Evolutionary conservation across 2,329 filamentous ascomycete genomes (phyloP).

Genomic region (Colletotrichum sp.): DNA sequence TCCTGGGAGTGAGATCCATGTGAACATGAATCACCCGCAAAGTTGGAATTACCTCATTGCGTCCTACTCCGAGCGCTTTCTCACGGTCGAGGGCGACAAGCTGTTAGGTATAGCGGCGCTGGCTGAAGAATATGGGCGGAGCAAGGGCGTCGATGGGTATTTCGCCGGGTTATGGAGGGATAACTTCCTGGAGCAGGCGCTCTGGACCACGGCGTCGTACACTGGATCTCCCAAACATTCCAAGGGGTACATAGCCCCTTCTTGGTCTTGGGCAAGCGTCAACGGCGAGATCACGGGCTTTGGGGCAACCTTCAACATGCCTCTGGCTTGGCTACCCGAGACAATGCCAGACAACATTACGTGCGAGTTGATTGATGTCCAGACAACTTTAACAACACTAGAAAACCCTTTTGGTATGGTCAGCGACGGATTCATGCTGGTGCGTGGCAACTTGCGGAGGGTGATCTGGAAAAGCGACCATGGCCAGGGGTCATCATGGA

Average conservation of each 20-base stretch:
- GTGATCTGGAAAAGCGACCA: not conserved
- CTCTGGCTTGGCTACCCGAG: not conserved
- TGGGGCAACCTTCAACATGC: not conserved
- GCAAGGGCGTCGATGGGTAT: not conserved
- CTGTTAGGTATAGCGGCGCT: not conserved
- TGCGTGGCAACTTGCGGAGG: not conserved
- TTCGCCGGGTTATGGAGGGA: not conserved
- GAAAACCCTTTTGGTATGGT: not conserved
- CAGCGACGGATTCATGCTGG: not conserved
- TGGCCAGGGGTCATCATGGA: not conserved
- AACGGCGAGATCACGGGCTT: not conserved
- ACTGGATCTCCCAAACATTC: accelerated
- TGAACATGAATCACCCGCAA: not conserved
- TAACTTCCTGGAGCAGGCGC: not conserved
- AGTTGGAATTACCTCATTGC: not conserved
- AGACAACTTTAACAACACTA: not conserved
- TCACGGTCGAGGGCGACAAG: not conserved
- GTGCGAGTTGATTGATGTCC: not conserved
- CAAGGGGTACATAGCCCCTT: not conserved
- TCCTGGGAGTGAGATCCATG: not conserved
- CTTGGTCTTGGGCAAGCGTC: not conserved
- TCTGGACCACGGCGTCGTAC: not conserved
- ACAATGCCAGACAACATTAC: not conserved
- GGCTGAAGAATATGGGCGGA: not conserved
- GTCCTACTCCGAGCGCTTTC: not conserved